Evolutionary conservation across 495 filamentous ascomycete species (phyloP).

Genomic region (Aspergillus sparsus): DNA sequence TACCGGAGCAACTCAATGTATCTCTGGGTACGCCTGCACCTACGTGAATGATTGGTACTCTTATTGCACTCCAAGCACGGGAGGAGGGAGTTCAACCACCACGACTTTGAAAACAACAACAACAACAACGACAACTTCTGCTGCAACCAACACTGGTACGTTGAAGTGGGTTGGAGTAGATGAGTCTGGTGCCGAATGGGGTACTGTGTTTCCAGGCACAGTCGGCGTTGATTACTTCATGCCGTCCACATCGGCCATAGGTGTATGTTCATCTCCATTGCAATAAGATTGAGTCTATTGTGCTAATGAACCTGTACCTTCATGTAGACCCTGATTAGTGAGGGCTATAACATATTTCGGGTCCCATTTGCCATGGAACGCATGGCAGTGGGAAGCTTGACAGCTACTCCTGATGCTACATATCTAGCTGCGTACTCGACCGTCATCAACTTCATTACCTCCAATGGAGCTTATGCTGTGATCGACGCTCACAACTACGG

Average conservation of each 20-base stretch:
- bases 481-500: constrained; percentile 75
- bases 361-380: constrained; percentile 73
- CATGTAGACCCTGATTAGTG: constrained; percentile 58
- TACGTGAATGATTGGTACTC: too few relatives aligned
- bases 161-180: constrained; percentile 21
- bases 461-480: constrained; percentile 63
- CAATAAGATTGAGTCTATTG: constrained; percentile 2
- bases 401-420: constrained; percentile 38
- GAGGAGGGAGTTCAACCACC: too few relatives aligned
- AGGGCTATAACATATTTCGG: constrained; percentile 73
- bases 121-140: too few relatives aligned
- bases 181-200: constrained; percentile 59
- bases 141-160: too few relatives aligned
- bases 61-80: too few relatives aligned
- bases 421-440: constrained; percentile 44
- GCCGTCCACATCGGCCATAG: not conserved
- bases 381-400: constrained; percentile 54
- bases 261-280: too few relatives aligned
- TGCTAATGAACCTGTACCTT: constrained; percentile 54
- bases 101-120: too few relatives aligned
- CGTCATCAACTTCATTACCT: constrained; percentile 52
- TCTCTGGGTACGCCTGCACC: too few relatives aligned
- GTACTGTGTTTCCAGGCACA: constrained; percentile 45
- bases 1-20: too few relatives aligned
- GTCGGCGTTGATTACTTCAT: not conserved